Conservation (phyloP, 1,139 yeast genomes). For the Meyerozyma guilliermondii region DNA sequence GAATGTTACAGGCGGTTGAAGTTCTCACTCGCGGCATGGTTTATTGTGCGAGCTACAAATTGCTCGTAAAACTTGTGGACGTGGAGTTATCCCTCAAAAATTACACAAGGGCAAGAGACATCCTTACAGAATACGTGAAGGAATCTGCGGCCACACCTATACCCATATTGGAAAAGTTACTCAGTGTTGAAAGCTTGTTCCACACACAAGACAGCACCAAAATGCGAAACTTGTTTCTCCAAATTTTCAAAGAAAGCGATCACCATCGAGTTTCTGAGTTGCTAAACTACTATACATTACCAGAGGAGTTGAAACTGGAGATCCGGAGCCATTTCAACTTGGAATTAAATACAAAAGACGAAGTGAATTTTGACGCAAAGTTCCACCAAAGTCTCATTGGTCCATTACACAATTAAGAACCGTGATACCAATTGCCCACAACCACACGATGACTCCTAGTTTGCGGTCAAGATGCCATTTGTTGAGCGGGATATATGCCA, state of each 20-base stretch:
- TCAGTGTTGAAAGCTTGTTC: conserved; percentile 31
- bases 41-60: conserved; percentile 17
- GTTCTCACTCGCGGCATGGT: conserved; percentile 30
- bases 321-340: neutral
- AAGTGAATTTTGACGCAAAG: neutral
- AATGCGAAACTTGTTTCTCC: neutral
- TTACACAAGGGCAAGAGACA: conserved; percentile 31
- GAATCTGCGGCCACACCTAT: conserved; percentile 26
- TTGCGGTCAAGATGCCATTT: conserved; percentile 31
- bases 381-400: neutral
- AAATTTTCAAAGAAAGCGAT: neutral
- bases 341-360: neutral
- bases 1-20: conserved; percentile 30
- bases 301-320: neutral
- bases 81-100: conserved; percentile 29
- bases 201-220: conserved; percentile 16
- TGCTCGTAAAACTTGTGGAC: conserved; percentile 37
- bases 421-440: conserved; percentile 9
- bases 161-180: conserved; percentile 32
- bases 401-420: conserved; percentile 8
- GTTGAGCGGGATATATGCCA: conserved; percentile 28
- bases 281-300: neutral
- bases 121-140: conserved; percentile 23
- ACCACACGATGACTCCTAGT: conserved; percentile 19
- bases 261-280: neutral